Evolutionary conservation across 2,329 filamentous ascomycete genomes (phyloP).

Genomic region (Fusarium buharicum): DNA sequence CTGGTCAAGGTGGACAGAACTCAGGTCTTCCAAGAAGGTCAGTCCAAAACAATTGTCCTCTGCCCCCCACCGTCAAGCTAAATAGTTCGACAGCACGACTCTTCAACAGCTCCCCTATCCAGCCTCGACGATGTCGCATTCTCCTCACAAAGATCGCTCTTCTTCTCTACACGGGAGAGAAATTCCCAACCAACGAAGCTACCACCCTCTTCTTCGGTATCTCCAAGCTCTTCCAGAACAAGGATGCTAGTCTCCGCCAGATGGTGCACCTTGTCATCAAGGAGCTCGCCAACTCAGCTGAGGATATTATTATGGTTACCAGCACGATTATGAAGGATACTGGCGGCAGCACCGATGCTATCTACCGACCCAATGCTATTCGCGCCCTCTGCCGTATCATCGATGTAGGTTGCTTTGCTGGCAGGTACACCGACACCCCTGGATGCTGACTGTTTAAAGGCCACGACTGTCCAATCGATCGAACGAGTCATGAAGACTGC

Average conservation of each 20-base stretch:
- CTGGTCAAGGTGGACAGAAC: constrained; percentile 98
- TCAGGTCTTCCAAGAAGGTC: constrained; percentile 98
- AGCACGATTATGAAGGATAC: constrained; percentile 99
- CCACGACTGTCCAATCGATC: constrained; percentile 95
- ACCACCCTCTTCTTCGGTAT: constrained; percentile 99
- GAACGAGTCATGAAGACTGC: constrained; percentile 99
- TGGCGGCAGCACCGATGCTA: constrained; percentile 90
- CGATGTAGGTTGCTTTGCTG: constrained; percentile 70
- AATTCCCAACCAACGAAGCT: constrained; percentile 96
- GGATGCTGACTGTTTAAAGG: constrained; percentile 62
- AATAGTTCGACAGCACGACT: constrained; percentile 76
- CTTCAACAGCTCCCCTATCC: constrained; percentile 97
- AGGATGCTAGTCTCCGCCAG: constrained; percentile 96
- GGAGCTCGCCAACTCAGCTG: constrained; percentile 92
- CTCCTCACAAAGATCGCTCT: constrained; percentile 97
- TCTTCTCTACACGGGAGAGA: constrained; percentile 95
- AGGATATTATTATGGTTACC: constrained; percentile 99
- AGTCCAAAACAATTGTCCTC: constrained; percentile 49
- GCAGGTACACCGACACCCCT: constrained; percentile 33
- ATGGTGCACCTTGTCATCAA: constrained; percentile 99
- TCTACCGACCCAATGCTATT: constrained; percentile 96
- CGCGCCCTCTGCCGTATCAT: constrained; percentile 96
- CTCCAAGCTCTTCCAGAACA: constrained; percentile 99
- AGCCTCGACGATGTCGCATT: constrained; percentile 95
- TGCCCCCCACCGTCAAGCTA: constrained; percentile 49